These are phyloP conservation scores for Candida saitoana DNA, from an alignment of 805 yeast species.

Conservation along the genomic window DNA sequence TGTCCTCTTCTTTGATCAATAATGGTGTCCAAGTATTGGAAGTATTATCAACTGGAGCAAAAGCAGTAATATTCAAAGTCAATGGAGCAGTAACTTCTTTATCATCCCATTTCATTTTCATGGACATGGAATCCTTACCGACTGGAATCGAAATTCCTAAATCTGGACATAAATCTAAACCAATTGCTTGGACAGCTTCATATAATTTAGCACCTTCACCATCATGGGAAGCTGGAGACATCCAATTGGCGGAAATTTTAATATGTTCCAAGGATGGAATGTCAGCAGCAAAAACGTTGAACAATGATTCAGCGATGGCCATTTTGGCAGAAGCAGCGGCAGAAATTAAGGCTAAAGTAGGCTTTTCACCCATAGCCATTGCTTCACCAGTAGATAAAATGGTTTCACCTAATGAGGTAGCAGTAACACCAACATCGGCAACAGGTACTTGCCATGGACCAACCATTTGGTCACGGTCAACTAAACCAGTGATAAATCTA, in stretches of 20 bases:
- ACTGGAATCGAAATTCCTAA: constrained; percentile 92
- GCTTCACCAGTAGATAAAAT: constrained; percentile 88
- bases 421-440: constrained; percentile 96
- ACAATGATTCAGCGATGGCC: constrained; percentile 90
- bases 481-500: constrained; percentile 93
- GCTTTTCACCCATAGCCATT: constrained; percentile 95
- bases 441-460: constrained; percentile 99
- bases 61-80: constrained; percentile 86
- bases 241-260: constrained; percentile 96
- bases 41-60: constrained; percentile 81
- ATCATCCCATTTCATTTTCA: constrained; percentile 96
- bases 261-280: constrained; percentile 68
- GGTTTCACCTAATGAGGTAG: constrained; percentile 77
- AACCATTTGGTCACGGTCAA: constrained; percentile 97
- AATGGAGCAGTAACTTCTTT: constrained; percentile 95
- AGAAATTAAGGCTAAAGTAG: constrained; percentile 80
- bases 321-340: constrained; percentile 91
- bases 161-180: constrained; percentile 89
- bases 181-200: constrained; percentile 96
- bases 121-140: constrained; percentile 98
- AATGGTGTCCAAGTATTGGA: constrained; percentile 95
- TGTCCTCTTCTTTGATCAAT: constrained; percentile 49
- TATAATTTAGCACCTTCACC: constrained; percentile 95
- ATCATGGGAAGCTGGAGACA: constrained; percentile 92
- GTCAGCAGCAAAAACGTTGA: constrained; percentile 88